Evolutionary conservation across 208 protist species (phyloP).

Genomic region (Porcisia deanei): DNA sequence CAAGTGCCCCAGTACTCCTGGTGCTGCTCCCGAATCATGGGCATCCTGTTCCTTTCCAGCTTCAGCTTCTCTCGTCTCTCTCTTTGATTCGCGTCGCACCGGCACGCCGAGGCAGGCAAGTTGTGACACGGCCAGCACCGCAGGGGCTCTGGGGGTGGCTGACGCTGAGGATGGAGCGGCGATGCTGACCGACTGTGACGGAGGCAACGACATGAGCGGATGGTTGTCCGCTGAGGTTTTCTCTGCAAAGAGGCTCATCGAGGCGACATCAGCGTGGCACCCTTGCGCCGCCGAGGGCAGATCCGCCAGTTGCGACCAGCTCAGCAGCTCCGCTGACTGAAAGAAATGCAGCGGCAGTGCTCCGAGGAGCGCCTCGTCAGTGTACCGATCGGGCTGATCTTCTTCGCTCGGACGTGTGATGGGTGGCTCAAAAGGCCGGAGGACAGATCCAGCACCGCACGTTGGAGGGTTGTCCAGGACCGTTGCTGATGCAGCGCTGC

Average conservation of each 20-base stretch:
- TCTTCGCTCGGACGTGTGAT: background rate
- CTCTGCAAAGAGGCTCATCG: background rate
- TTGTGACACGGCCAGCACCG: constrained; percentile 7
- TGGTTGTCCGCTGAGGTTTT: background rate
- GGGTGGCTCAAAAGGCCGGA: background rate
- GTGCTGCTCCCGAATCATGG: background rate
- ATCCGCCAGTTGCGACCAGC: constrained; percentile 8
- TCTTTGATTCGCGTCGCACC: background rate
- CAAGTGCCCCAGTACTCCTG: background rate
- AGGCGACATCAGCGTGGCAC: background rate
- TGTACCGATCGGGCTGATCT: background rate
- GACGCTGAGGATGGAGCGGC: background rate
- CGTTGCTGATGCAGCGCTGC: background rate
- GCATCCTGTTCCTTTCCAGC: background rate
- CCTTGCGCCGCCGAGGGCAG: background rate
- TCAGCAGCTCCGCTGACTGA: constrained; percentile 7
- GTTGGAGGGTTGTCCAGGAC: background rate
- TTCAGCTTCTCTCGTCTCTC: background rate
- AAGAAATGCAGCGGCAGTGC: constrained; percentile 13
- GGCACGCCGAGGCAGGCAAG: constrained; percentile 7
- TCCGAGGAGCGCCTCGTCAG: constrained; percentile 4
- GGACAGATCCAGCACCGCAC: background rate
- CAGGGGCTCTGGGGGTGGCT: background rate
- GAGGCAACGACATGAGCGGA: background rate
- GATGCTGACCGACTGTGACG: background rate